Conservation (phyloP, 2,329 filamentous ascomycete genomes). For the Hypocrella siamensis region DNA sequence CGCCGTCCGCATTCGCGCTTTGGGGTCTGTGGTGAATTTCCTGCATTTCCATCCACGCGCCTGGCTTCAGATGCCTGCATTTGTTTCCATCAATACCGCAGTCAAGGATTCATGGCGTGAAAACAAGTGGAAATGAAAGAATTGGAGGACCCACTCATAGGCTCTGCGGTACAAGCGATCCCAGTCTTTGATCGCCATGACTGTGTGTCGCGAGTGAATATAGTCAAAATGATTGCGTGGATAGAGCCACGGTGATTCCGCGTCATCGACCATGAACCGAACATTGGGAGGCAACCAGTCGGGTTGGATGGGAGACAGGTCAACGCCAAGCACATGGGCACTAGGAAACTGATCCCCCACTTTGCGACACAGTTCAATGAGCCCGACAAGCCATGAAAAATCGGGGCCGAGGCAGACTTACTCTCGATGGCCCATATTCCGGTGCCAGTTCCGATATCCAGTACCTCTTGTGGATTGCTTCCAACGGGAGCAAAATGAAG, state of each 20-base stretch:
- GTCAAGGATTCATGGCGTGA: no score
- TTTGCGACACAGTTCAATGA: conserved; percentile 4
- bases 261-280: conserved; percentile 40
- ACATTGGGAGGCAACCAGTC: conserved; percentile 39
- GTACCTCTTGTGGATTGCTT: conserved; percentile 28
- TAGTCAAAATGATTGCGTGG: conserved; percentile 41
- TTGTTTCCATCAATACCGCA: no score
- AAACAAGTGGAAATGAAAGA: not conserved
- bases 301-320: conserved; percentile 33
- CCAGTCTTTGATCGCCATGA: conserved; percentile 42
- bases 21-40: conserved; percentile 35
- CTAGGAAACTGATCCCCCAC: conserved; percentile 31
- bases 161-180: conserved; percentile 27
- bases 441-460: conserved; percentile 44
- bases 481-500: conserved; percentile 37
- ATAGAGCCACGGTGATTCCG: conserved; percentile 40
- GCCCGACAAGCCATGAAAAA: no score
- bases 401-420: no score
- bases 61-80: conserved; percentile 35
- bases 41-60: conserved; percentile 39
- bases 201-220: conserved; percentile 41
- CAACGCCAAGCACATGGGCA: conserved; percentile 26
- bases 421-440: conserved; percentile 44
- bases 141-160: conserved; percentile 23
- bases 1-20: conserved; percentile 22